phyloP scores from a whole-genome alignment of 805 yeast genomes.

The Myxozyma monticola region DNA sequence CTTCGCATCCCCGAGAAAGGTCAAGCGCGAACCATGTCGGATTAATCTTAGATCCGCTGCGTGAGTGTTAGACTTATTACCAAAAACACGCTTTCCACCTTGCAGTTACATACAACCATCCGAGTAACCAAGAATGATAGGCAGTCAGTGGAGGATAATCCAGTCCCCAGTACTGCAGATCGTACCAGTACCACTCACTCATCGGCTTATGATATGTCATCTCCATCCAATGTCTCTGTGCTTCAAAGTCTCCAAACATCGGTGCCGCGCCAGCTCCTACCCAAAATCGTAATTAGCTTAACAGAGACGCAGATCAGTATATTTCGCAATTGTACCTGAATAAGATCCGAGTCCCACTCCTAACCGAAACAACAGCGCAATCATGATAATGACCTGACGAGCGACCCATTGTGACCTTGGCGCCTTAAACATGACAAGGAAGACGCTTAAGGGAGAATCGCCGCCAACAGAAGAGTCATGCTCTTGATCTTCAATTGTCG shows the following conservation, averaged over 20 bases:
- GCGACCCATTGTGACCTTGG: slow-evolving; percentile 92
- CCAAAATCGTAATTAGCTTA: no score
- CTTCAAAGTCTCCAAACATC: slow-evolving; percentile 93
- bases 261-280: slow-evolving; percentile 54
- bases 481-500: no score
- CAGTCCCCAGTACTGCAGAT: slow-evolving; percentile 90
- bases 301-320: no score
- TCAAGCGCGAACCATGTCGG: slow-evolving; percentile 75
- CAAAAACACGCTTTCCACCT: no score
- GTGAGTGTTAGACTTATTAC: neutral
- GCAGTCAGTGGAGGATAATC: slow-evolving; percentile 98
- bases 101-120: slow-evolving; percentile 38
- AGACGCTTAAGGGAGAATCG: slow-evolving; percentile 72
- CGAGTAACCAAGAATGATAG: slow-evolving; percentile 80
- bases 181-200: slow-evolving; percentile 82
- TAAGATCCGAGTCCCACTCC: slow-evolving; percentile 89
- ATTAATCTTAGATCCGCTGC: slow-evolving; percentile 62
- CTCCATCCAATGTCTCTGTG: slow-evolving; percentile 98
- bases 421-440: slow-evolving; percentile 72
- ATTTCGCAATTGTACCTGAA: slow-evolving; percentile 63
- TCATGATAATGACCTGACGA: slow-evolving; percentile 61
- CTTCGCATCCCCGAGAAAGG: slow-evolving; percentile 74
- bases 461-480: neutral
- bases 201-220: slow-evolving; percentile 75
- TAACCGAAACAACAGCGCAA: slow-evolving; percentile 72